These are phyloP conservation scores for Dactylellina sp. DNA, from an alignment of 2,329 filamentous ascomycete genomes.

Conservation along the genomic window DNA sequence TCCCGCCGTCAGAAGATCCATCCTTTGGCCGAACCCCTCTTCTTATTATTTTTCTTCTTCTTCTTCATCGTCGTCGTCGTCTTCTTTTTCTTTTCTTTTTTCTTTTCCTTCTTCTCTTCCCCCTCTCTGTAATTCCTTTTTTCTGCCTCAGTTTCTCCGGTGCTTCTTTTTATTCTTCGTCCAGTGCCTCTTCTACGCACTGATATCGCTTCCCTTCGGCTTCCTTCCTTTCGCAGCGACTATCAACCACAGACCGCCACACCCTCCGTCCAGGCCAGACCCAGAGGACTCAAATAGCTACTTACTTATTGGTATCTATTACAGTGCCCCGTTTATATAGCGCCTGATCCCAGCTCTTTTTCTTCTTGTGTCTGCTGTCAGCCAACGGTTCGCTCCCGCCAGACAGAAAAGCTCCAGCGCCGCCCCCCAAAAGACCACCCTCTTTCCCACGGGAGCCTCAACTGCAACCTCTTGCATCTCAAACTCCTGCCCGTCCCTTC, in stretches of 20 bases:
- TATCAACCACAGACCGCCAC: conserved; percentile 18
- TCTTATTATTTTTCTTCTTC: conserved; percentile 22
- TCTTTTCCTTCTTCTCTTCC: conserved; percentile 2
- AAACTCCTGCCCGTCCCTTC: conserved; percentile 38
- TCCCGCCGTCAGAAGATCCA: conserved; percentile 1
- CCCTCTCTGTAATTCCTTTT: conserved; percentile 36
- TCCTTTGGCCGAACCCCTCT: conserved; percentile 12
- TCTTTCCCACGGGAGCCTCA: conserved; percentile 51
- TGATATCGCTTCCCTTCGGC: conserved; percentile 40
- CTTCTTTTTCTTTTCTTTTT: conserved; percentile 6
- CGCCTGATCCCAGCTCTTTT: conserved; percentile 38
- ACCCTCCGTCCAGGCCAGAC: conserved; percentile 13
- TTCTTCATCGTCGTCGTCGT: conserved; percentile 11
- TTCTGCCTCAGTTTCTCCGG: conserved; percentile 32
- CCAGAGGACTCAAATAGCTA: not conserved
- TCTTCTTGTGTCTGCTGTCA: conserved; percentile 37
- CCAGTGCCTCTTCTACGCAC: conserved; percentile 20
- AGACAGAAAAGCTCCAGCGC: conserved; percentile 30
- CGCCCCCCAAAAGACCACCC: conserved; percentile 50
- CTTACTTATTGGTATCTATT: conserved; percentile 14
- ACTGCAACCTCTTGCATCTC: conserved; percentile 21
- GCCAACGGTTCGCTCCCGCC: conserved; percentile 53
- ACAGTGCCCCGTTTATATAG: conserved; percentile 19
- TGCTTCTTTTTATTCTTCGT: conserved; percentile 46
- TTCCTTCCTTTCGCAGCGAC: conserved; percentile 15